A percentile compares a stretch with the other conserved stretches of the same genome.
phyloP scores from a whole-genome alignment of 768 basidiomycete species.

The Termitomyces sp. region DNA sequence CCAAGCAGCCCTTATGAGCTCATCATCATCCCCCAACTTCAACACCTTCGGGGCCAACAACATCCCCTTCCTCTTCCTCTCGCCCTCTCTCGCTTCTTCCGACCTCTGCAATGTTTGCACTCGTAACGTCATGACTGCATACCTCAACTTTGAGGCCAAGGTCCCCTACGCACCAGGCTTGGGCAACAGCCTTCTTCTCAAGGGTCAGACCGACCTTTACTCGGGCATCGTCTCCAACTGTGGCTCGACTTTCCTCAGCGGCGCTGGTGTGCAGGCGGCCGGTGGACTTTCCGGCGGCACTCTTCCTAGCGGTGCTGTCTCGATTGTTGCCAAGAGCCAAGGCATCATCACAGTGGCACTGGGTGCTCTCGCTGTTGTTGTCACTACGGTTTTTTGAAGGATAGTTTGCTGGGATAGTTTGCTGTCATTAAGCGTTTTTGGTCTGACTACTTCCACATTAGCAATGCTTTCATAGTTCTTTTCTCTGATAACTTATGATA shows the following conservation, averaged over 20 bases:
- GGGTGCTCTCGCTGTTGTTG: constrained; percentile 17
- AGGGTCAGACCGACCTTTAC: constrained; percentile 68
- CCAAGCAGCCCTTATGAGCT: constrained; percentile 29
- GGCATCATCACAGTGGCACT: constrained; percentile 19
- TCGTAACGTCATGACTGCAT: constrained; percentile 69
- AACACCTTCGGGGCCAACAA: constrained; percentile 55
- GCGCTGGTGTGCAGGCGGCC: constrained; percentile 61
- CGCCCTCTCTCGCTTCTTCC: constrained; percentile 42
- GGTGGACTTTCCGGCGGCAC: constrained; percentile 50
- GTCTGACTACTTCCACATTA: constrained; percentile 11
- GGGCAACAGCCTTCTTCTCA: constrained; percentile 58
- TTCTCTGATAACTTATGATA: constrained; percentile 22
- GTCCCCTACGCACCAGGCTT: constrained; percentile 79
- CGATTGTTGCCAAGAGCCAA: constrained; percentile 24
- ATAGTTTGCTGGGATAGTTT: constrained; percentile 7
- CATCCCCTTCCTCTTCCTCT: constrained; percentile 80
- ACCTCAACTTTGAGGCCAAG: constrained; percentile 71
- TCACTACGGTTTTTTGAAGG: constrained; percentile 19
- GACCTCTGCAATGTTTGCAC: constrained; percentile 83
- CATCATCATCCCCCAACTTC: constrained; percentile 50
- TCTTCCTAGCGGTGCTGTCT: constrained; percentile 23
- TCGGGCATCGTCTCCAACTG: constrained; percentile 59
- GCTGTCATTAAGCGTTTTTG: constrained; percentile 12
- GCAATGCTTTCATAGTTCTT: constrained; percentile 15
- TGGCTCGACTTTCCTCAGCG: constrained; percentile 66